Percentiles rank a stretch among this genome's conserved stretches.
These are phyloP conservation scores for Cladophialophora psammophila DNA, from an alignment of 2,329 filamentous ascomycete species.

Conservation along the genomic window DNA sequence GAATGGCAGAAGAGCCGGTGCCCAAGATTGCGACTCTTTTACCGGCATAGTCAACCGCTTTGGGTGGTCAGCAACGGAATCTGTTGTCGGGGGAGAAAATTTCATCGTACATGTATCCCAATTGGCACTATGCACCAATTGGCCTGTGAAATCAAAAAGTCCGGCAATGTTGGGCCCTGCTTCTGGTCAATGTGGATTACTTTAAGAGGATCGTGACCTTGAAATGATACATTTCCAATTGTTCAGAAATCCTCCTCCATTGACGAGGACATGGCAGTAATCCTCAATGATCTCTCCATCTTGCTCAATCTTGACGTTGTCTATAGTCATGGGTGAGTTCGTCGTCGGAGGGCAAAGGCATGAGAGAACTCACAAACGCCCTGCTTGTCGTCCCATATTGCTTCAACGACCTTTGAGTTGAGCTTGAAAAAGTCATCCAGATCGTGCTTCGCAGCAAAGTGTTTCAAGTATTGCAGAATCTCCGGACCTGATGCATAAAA, in stretches of 20 bases:
- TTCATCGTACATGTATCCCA: slow-evolving; percentile 47
- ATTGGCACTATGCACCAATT: slow-evolving; percentile 53
- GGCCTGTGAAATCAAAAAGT: slow-evolving; percentile 55
- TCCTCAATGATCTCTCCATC: slow-evolving; percentile 36
- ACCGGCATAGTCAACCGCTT: slow-evolving; percentile 9
- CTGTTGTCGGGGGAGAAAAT: too few relatives aligned
- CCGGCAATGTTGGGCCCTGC: slow-evolving; percentile 54
- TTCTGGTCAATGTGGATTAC: slow-evolving; percentile 1
- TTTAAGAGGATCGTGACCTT: not conserved
- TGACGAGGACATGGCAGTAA: slow-evolving; percentile 46
- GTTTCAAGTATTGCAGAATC: slow-evolving; percentile 43
- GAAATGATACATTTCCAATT: slow-evolving; percentile 48
- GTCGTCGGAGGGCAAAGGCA: not conserved
- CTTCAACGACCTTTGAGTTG: slow-evolving; percentile 17
- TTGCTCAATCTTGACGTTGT: slow-evolving; percentile 15
- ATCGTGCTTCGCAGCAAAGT: slow-evolving; percentile 39
- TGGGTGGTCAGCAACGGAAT: too few relatives aligned
- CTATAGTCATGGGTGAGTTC: not conserved
- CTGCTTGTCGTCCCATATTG: slow-evolving; percentile 21
- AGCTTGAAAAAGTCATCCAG: slow-evolving; percentile 19
- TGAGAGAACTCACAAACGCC: slow-evolving; percentile 16
- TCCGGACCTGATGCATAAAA: slow-evolving; percentile 41
- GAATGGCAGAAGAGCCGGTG: slow-evolving; percentile 29
- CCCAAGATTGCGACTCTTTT: slow-evolving; percentile 33
- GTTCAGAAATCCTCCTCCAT: slow-evolving; percentile 51